Evolutionary conservation across 202 grass and related monocot genomes (phyloP).

Genomic region (Alloteropsis angusta): DNA sequence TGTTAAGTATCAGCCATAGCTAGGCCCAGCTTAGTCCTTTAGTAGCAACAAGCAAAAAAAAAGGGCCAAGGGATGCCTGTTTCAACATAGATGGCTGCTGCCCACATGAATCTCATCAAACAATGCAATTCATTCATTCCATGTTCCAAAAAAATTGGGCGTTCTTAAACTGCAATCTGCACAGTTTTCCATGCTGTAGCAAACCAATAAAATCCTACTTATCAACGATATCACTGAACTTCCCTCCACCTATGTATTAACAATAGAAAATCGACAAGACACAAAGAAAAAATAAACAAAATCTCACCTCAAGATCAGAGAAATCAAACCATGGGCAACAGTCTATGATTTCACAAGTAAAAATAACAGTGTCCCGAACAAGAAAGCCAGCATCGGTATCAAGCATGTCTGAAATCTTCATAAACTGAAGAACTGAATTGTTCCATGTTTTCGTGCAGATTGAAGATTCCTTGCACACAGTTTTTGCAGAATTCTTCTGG

Average conservation of each 20-base stretch:
- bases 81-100: not conserved
- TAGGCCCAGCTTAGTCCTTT: not conserved
- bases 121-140: not conserved
- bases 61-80: not conserved
- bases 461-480: constrained; percentile 91
- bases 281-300: constrained; percentile 12
- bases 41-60: not conserved
- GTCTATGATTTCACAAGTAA: constrained; percentile 91
- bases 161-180: not conserved
- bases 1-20: not conserved
- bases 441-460: constrained; percentile 99
- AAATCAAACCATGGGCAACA: constrained; percentile 99
- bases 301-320: constrained; percentile 93
- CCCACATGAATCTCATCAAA: not conserved
- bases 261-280: constrained; percentile 15
- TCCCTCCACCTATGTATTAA: not conserved
- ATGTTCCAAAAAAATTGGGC: not conserved
- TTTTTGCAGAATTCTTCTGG: constrained; percentile 77
- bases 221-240: not conserved
- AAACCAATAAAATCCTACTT: not conserved
- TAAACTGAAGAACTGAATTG: constrained; percentile 98
- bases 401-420: constrained; percentile 92
- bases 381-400: constrained; percentile 84
- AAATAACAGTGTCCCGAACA: constrained; percentile 71
- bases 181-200: not conserved